Percentiles rank a stretch among this genome's conserved stretches.
phyloP scores from a whole-genome alignment of 352 stramenopile genomes.

The Phytophthora gonapodyides region DNA sequence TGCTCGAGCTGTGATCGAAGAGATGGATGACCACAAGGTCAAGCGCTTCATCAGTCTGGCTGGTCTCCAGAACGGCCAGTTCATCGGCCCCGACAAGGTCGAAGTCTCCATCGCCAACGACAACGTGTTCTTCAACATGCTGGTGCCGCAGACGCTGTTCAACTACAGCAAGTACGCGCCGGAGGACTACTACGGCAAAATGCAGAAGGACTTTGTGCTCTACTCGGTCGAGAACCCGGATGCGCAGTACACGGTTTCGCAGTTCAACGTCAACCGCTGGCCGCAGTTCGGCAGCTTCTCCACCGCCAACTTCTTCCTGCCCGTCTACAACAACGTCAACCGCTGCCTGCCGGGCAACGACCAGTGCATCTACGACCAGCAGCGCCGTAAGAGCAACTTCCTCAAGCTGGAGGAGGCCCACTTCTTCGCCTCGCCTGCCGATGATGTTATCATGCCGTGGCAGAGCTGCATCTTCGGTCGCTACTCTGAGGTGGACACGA shows the following conservation, averaged over 20 bases:
- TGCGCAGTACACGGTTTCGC: constrained; percentile 28
- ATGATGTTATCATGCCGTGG: constrained; percentile 49
- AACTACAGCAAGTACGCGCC: constrained; percentile 19
- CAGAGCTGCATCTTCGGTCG: constrained; percentile 44
- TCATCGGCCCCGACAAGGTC: constrained; percentile 41
- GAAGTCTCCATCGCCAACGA: constrained; percentile 13
- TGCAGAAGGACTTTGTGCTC: constrained; percentile 42
- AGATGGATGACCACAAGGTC: constrained; percentile 52
- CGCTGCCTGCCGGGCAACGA: constrained; percentile 18
- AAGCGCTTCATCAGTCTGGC: constrained; percentile 47
- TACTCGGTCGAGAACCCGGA: constrained; percentile 27
- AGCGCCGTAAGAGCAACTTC: constrained; percentile 45
- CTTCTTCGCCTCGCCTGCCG: constrained; percentile 47
- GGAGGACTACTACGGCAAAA: constrained; percentile 26
- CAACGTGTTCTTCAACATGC: constrained; percentile 3
- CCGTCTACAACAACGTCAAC: constrained; percentile 45
- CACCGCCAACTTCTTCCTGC: constrained; percentile 38
- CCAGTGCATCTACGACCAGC: constrained; percentile 30
- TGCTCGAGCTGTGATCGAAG: constrained; percentile 43
- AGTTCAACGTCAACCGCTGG: constrained; percentile 39
- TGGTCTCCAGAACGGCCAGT: constrained; percentile 46
- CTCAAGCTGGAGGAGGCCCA: constrained; percentile 38
- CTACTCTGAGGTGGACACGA: constrained; percentile 42
- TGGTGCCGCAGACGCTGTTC: constrained; percentile 32
- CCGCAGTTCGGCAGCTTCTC: constrained; percentile 34